phyloP scores from a whole-genome alignment of 306 rosid species.

The Myrica gale region DNA sequence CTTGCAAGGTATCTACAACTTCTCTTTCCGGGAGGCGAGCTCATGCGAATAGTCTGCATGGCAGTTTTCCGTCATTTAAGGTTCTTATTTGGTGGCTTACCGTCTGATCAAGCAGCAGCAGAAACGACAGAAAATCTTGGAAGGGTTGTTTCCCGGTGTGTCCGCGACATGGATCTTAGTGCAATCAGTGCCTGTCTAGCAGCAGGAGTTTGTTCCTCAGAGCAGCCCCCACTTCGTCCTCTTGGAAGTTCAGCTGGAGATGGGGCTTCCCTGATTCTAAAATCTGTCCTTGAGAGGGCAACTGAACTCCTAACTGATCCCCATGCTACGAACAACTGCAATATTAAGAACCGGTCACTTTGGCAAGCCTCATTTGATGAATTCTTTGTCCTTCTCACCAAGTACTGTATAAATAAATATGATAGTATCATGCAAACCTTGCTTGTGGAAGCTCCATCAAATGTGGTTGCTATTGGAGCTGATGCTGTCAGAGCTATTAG shows the following conservation, averaged over 20 bases:
- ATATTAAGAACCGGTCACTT: slow-evolving; percentile 59
- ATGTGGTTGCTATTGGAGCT: slow-evolving; percentile 47
- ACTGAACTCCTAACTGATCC: slow-evolving; percentile 83
- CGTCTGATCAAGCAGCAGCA: slow-evolving; percentile 66
- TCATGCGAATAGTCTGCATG: slow-evolving; percentile 88
- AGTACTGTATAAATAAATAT: slow-evolving; percentile 79
- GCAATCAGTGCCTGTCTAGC: slow-evolving; percentile 94
- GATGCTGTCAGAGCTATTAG: slow-evolving; percentile 74
- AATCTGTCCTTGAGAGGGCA: slow-evolving; percentile 85
- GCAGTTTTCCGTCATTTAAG: slow-evolving; percentile 83
- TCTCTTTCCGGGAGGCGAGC: slow-evolving; percentile 73
- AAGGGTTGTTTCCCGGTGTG: slow-evolving; percentile 59
- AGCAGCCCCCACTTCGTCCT: slow-evolving; percentile 93
- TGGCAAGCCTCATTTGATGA: slow-evolving; percentile 97
- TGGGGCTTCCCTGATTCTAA: slow-evolving; percentile 80
- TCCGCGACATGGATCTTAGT: slow-evolving; percentile 78
- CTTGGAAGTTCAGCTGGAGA: slow-evolving; percentile 87
- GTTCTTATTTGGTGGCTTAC: slow-evolving; percentile 78
- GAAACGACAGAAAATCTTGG: slow-evolving; percentile 68
- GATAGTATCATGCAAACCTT: slow-evolving; percentile 68
- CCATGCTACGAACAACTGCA: slow-evolving; percentile 68
- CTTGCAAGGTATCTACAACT: slow-evolving; percentile 65
- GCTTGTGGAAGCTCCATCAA: slow-evolving; percentile 51
- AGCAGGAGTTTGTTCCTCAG: slow-evolving; percentile 82
- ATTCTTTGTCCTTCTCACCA: slow-evolving; percentile 73